A percentile compares a stretch with the other conserved stretches of the same genome.
phyloP scores from a whole-genome alignment of 2,329 filamentous ascomycete species.

The Sordariomycetes sp. region DNA sequence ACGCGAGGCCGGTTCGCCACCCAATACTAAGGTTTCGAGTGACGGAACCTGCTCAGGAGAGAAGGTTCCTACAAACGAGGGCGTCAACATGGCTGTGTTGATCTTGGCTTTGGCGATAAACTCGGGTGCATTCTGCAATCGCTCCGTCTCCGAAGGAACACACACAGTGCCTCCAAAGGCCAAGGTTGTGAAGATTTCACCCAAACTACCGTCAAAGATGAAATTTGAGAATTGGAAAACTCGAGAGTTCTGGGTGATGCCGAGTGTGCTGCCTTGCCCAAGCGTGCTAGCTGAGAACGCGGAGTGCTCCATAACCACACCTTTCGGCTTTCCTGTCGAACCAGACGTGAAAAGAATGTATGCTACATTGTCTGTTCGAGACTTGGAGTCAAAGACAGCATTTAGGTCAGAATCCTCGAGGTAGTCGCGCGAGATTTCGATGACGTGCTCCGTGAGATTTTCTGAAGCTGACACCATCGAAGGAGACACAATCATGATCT shows the following conservation, averaged over 20 bases:
- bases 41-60: not conserved
- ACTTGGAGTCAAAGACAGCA: too few species aligned
- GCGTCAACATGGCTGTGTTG: conserved; percentile 11
- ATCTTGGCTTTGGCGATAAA: conserved; percentile 6
- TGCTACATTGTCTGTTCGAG: too few species aligned
- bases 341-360: conserved; percentile 10
- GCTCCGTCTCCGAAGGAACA: conserved; percentile 6
- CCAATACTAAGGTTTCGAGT: not conserved
- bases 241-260: conserved; percentile 13
- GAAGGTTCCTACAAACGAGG: not conserved
- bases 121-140: conserved; percentile 1
- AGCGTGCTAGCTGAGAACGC: too few species aligned
- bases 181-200: conserved; percentile 6
- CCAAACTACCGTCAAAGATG: conserved; percentile 6
- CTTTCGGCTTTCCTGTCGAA: conserved; percentile 8
- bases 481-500: not conserved
- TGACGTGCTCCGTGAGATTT: too few species aligned
- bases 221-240: conserved; percentile 15
- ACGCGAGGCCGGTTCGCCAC: conserved; percentile 1
- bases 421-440: too few species aligned
- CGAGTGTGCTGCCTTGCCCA: conserved; percentile 10
- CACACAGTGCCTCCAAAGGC: conserved; percentile 5
- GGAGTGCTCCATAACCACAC: conserved; percentile 9
- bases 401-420: too few species aligned
- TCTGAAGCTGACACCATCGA: too few species aligned